Percentiles rank a stretch among this genome's conserved stretches.
Conservation (phyloP, 805 yeast species). For the Debaryomyces maramus region DNA sequence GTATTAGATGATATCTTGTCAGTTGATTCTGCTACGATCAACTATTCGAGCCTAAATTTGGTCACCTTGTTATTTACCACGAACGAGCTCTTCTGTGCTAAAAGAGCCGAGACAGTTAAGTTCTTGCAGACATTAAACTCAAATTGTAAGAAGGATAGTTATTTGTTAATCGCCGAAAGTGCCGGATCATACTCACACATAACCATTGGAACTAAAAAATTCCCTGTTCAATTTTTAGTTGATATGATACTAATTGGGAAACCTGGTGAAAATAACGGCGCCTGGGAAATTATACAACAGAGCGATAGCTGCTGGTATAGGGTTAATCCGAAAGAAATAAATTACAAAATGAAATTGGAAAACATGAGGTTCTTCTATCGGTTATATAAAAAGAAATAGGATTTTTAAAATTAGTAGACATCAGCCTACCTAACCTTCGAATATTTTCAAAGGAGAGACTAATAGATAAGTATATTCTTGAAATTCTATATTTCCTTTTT, state of each 20-base stretch:
- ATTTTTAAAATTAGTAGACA: no score
- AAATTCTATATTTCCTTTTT: no score
- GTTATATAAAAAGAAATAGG: constrained; percentile 58
- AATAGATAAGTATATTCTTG: no score
- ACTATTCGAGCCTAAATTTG: constrained; percentile 35
- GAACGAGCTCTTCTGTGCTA: constrained; percentile 76
- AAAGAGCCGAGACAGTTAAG: constrained; percentile 58
- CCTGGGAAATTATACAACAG: constrained; percentile 65
- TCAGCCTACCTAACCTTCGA: no score
- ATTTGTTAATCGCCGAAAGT: constrained; percentile 73
- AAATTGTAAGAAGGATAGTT: constrained; percentile 55
- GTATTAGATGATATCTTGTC: constrained; percentile 31
- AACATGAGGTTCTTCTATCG: constrained; percentile 87
- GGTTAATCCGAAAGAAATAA: constrained; percentile 45
- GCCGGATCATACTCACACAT: constrained; percentile 90
- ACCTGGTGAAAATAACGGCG: constrained; percentile 41
- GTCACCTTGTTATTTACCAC: constrained; percentile 82
- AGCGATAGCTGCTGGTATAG: constrained; percentile 86
- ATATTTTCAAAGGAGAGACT: no score
- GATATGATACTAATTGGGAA: constrained; percentile 68
- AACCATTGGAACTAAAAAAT: constrained; percentile 68
- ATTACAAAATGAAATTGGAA: constrained; percentile 69
- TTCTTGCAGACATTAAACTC: constrained; percentile 54
- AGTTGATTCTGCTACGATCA: constrained; percentile 8
- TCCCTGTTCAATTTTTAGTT: constrained; percentile 79